phyloP scores from a whole-genome alignment of 306 rosid species.

The Medicago ruthenica region DNA sequence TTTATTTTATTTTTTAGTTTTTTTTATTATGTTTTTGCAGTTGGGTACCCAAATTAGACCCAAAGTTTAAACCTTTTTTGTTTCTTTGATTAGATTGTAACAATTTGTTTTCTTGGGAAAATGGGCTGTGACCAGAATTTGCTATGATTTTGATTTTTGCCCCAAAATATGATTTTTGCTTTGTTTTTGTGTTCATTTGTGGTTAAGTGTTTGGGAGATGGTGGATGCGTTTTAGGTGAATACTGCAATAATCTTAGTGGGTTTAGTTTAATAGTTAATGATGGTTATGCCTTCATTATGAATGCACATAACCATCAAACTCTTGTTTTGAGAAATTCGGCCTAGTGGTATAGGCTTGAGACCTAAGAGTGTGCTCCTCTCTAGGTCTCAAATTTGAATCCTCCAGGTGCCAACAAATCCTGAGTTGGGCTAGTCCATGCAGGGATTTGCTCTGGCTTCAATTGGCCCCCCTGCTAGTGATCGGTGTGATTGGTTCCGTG shows the following conservation, averaged over 20 bases:
- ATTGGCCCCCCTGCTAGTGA: no score
- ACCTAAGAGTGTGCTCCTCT: no score
- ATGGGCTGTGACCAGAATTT: slow-evolving; percentile 29
- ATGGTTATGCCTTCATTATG: slow-evolving; percentile 18
- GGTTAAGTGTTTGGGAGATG: slow-evolving; percentile 6
- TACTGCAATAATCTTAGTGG: slow-evolving; percentile 25
- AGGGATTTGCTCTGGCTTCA: no score
- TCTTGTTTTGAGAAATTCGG: neutral
- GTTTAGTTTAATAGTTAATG: slow-evolving; percentile 8
- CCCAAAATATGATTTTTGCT: slow-evolving; percentile 16
- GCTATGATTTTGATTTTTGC: neutral
- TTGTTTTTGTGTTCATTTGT: neutral
- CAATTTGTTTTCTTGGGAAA: slow-evolving; percentile 6
- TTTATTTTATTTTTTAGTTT: neutral
- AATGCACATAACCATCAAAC: slow-evolving; percentile 24
- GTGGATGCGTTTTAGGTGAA: slow-evolving; percentile 19
- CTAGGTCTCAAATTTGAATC: no score
- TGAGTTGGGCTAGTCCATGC: no score
- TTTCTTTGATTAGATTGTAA: neutral
- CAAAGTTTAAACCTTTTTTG: slow-evolving; percentile 30
- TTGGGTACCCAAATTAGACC: slow-evolving; percentile 34
- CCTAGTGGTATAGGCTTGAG: no score
- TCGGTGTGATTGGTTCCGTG: no score
- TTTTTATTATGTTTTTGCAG: neutral
- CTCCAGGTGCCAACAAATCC: no score